Evolutionary conservation across 768 basidiomycete genomes (phyloP).

Genomic region (Tricholoma terreum): DNA sequence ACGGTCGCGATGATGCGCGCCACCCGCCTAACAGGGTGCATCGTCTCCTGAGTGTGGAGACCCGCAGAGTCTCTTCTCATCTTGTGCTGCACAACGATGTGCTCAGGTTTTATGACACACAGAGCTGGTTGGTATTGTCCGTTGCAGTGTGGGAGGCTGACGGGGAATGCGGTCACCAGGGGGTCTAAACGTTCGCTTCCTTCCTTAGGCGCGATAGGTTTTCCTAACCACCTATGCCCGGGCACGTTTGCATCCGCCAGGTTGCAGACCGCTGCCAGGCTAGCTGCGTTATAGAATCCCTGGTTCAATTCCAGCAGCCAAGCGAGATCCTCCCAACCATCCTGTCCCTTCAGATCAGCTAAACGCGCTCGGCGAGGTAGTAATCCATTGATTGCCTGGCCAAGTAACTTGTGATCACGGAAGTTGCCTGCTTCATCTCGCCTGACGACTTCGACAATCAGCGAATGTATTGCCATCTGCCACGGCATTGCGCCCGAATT

Average conservation of each 20-base stretch:
- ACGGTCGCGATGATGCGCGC: too few species aligned
- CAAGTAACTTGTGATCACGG: conserved; percentile 16
- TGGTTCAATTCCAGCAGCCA: conserved; percentile 26
- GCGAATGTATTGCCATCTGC: conserved; percentile 21
- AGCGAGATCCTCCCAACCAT: conserved; percentile 24
- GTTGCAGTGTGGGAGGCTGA: too few species aligned
- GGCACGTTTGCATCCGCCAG: conserved; percentile 1
- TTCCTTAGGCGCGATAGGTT: neutral
- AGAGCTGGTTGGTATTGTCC: neutral
- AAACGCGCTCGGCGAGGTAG: conserved; percentile 18
- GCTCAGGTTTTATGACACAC: neutral
- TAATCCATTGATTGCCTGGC: conserved; percentile 22
- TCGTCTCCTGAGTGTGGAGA: neutral
- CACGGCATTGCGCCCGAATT: conserved; percentile 16
- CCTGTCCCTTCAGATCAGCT: conserved; percentile 8
- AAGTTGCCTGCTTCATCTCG: conserved; percentile 16
- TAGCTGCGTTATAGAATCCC: conserved; percentile 23
- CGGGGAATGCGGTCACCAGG: too few species aligned
- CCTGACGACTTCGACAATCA: conserved; percentile 21
- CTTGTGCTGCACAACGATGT: neutral
- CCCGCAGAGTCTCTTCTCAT: neutral
- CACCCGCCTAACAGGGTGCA: neutral
- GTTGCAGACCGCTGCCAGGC: conserved; percentile 22
- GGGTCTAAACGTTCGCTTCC: too few species aligned
- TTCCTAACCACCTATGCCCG: conserved; percentile 11